Conservation (phyloP, 495 filamentous ascomycete species). For the Talaromyces stipitatus region DNA sequence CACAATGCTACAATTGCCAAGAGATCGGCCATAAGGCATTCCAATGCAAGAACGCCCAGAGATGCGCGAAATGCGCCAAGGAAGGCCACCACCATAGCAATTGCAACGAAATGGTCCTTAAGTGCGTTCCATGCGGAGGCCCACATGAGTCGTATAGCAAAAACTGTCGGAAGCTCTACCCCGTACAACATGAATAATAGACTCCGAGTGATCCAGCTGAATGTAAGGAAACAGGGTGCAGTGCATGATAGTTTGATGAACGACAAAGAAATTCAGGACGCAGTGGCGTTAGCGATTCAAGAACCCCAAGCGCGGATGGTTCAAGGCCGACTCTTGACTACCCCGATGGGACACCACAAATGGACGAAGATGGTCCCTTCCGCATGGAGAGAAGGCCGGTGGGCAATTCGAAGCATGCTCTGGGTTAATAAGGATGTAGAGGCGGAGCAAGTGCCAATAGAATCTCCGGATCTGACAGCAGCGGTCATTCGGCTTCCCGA, state of each 20-base stretch:
- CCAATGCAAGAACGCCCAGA: slow-evolving; percentile 18
- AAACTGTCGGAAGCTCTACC: slow-evolving; percentile 21
- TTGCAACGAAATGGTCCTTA: slow-evolving; percentile 14
- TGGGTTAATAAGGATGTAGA: slow-evolving; percentile 21
- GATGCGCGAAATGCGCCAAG: slow-evolving; percentile 18
- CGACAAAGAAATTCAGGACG: slow-evolving; percentile 11
- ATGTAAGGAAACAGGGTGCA: slow-evolving; percentile 20
- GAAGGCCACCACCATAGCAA: slow-evolving; percentile 18
- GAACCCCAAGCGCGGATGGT: slow-evolving; percentile 21
- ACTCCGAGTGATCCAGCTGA: slow-evolving; percentile 20
- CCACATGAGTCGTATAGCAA: slow-evolving; percentile 24
- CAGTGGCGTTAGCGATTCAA: slow-evolving; percentile 15
- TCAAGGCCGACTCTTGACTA: slow-evolving; percentile 14
- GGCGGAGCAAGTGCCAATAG: slow-evolving; percentile 16
- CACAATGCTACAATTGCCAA: slow-evolving; percentile 22
- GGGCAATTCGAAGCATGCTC: slow-evolving; percentile 23
- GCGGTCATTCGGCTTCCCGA: slow-evolving; percentile 14
- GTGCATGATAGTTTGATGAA: slow-evolving; percentile 24
- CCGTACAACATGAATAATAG: slow-evolving; percentile 19
- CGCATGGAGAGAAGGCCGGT: slow-evolving; percentile 13
- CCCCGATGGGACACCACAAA: slow-evolving; percentile 20
- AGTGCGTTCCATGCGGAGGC: slow-evolving; percentile 18
- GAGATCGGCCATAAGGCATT: slow-evolving; percentile 20
- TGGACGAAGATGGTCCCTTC: slow-evolving; percentile 21
- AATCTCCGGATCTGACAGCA: slow-evolving; percentile 22